Conservation (phyloP, 2,329 filamentous ascomycete genomes). For the Penicillium oxalicum region DNA sequence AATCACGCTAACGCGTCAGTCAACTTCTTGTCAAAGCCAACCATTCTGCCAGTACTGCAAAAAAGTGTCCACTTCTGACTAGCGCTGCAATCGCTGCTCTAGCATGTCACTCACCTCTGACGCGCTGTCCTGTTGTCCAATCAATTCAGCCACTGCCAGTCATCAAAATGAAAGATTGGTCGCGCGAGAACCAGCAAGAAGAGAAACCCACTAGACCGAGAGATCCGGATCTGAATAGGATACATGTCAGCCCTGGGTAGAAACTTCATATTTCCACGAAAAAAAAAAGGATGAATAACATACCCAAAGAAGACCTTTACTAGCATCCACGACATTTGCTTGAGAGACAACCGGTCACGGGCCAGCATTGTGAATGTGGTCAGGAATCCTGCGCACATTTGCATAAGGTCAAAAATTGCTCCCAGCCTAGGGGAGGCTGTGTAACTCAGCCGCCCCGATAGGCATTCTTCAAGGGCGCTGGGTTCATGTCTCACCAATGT, state of each 20-base stretch:
- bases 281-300: conserved; percentile 23
- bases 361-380: conserved; percentile 66
- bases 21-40: conserved; percentile 36
- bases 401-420: conserved; percentile 1
- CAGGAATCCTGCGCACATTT: conserved; percentile 58
- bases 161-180: conserved; percentile 2
- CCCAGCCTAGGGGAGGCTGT: conserved; percentile 3
- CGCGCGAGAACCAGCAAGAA: neutral
- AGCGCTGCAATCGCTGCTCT: conserved; percentile 27
- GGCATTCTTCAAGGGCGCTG: conserved; percentile 4
- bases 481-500: conserved; percentile 53
- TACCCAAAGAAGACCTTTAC: conserved; percentile 59
- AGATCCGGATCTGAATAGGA: conserved; percentile 44
- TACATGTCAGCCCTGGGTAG: no score
- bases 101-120: conserved; percentile 31
- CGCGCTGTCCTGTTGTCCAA: conserved; percentile 37
- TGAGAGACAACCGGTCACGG: conserved; percentile 50
- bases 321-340: conserved; percentile 55
- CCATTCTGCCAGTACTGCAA: conserved; percentile 27
- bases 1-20: conserved; percentile 30
- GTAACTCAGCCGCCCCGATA: conserved; percentile 9
- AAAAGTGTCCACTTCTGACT: conserved; percentile 3
- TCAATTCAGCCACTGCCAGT: conserved; percentile 37
- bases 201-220: conserved; percentile 52
- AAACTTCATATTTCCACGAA: no score